Conservation (phyloP, 495 filamentous ascomycete species). For the Geopyxis carbonaria region DNA sequence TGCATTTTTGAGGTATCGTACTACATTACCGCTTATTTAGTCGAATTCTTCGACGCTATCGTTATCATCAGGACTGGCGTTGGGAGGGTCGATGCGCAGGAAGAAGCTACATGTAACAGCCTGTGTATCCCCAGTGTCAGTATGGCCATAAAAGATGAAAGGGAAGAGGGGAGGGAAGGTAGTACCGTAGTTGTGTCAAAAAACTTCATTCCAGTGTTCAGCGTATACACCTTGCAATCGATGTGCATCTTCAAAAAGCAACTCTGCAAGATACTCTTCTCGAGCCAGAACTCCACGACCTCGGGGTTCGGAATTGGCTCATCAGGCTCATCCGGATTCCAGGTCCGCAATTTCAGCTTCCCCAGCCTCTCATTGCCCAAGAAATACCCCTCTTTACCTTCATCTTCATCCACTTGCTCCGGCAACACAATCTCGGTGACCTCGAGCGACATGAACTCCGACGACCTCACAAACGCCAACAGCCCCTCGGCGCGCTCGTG, state of each 20-base stretch:
- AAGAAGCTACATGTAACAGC: slow-evolving; percentile 14
- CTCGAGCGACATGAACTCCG: slow-evolving; percentile 40
- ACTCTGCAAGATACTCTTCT: slow-evolving; percentile 42
- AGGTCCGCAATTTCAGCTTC: slow-evolving; percentile 26
- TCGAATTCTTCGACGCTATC: slow-evolving; percentile 14
- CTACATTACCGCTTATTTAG: slow-evolving; percentile 8
- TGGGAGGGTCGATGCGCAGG: not conserved
- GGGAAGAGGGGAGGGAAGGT: slow-evolving; percentile 2
- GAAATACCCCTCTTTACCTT: slow-evolving; percentile 1
- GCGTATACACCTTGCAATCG: slow-evolving; percentile 40
- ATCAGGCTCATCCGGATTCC: slow-evolving; percentile 25
- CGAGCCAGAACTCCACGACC: slow-evolving; percentile 48
- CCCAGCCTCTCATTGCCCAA: slow-evolving; percentile 37
- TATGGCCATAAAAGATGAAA: slow-evolving; percentile 1
- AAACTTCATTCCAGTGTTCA: slow-evolving; percentile 42
- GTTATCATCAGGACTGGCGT: slow-evolving; percentile 1
- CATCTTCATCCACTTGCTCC: not conserved
- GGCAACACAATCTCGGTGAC: slow-evolving; percentile 30
- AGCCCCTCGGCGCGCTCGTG: slow-evolving; percentile 21
- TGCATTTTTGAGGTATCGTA: too few relatives aligned
- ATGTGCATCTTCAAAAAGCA: slow-evolving; percentile 67
- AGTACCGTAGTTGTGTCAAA: slow-evolving; percentile 28
- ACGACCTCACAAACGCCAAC: slow-evolving; percentile 19
- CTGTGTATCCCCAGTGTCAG: slow-evolving; percentile 10
- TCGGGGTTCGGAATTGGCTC: slow-evolving; percentile 14